A percentile compares a stretch with the other conserved stretches of the same genome.
Conservation (phyloP, 1,284 basidiomycete species). For the Fomitopsis betulina region DNA sequence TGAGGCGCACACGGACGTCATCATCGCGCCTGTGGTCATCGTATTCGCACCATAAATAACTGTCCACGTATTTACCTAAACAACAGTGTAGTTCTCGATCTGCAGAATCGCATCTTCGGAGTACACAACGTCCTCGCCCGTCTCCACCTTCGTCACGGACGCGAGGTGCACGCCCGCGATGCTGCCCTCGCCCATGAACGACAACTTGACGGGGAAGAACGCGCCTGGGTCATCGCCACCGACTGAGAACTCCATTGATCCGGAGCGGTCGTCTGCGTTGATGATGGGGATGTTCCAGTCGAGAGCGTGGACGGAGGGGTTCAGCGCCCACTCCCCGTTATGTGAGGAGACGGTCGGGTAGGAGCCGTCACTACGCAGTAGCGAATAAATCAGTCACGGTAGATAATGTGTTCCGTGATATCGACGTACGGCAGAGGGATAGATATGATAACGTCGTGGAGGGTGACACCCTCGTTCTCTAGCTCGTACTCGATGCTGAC, state of each 20-base stretch:
- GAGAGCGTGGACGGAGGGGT: slow-evolving; percentile 74
- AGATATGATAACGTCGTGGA: slow-evolving; percentile 85
- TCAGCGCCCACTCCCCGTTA: slow-evolving; percentile 77
- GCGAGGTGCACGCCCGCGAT: slow-evolving; percentile 68
- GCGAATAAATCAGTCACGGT: slow-evolving; percentile 4
- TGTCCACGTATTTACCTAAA: slow-evolving; percentile 13
- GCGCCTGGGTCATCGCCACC: slow-evolving; percentile 78
- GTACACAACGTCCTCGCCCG: slow-evolving; percentile 60
- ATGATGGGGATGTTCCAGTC: slow-evolving; percentile 78
- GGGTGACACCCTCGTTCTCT: slow-evolving; percentile 74
- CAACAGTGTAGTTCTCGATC: slow-evolving; percentile 63
- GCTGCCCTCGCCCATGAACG: slow-evolving; percentile 78
- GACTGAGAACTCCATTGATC: slow-evolving; percentile 85
- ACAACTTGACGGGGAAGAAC: slow-evolving; percentile 92
- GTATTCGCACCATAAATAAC: not conserved
- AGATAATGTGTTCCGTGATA: not conserved
- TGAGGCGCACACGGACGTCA: not conserved
- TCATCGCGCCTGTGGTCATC: not conserved
- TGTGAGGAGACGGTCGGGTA: slow-evolving; percentile 83
- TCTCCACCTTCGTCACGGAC: slow-evolving; percentile 52
- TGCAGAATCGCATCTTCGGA: slow-evolving; percentile 74
- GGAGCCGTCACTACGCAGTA: slow-evolving; percentile 57
- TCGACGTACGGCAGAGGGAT: slow-evolving; percentile 85
- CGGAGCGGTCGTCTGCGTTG: slow-evolving; percentile 57
- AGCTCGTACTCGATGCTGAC: slow-evolving; percentile 98